Conservation (phyloP, 139 green algal species). For the Trebouxia sp. region DNA sequence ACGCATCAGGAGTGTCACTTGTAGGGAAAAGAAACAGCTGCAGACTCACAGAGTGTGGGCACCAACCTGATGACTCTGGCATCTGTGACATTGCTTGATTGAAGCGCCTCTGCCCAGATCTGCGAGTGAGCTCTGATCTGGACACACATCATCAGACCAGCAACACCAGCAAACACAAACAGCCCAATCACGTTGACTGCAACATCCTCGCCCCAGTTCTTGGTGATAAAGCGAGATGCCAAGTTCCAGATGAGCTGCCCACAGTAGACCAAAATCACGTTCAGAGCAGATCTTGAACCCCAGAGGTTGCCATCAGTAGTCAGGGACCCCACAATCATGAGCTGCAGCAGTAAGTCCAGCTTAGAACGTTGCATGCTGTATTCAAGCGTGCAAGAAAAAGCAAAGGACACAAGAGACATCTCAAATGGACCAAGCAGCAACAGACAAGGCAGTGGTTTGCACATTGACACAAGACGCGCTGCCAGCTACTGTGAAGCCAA, state of each 20-base stretch:
- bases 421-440: too few species aligned
- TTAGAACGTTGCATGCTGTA: too few species aligned
- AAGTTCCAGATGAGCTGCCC: neutral
- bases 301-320: slow-evolving; percentile 17
- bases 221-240: neutral
- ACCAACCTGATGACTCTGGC: neutral
- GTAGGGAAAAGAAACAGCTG: too few species aligned
- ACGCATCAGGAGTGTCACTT: too few species aligned
- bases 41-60: neutral
- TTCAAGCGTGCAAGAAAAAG: too few species aligned
- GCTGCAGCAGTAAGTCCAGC: too few species aligned
- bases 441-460: too few species aligned
- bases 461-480: too few species aligned
- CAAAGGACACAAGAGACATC: neutral
- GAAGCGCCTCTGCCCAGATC: slow-evolving; percentile 7
- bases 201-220: slow-evolving; percentile 5
- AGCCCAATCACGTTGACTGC: neutral
- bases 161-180: neutral
- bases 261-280: neutral
- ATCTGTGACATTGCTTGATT: slow-evolving; percentile 1
- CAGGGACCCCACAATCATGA: slow-evolving; percentile 14
- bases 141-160: neutral
- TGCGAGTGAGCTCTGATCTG: neutral
- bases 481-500: too few species aligned
- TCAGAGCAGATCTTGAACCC: slow-evolving; percentile 4